phyloP scores from a whole-genome alignment of 2,329 filamentous ascomycete species.

The Cryphonectria carpinicola region DNA sequence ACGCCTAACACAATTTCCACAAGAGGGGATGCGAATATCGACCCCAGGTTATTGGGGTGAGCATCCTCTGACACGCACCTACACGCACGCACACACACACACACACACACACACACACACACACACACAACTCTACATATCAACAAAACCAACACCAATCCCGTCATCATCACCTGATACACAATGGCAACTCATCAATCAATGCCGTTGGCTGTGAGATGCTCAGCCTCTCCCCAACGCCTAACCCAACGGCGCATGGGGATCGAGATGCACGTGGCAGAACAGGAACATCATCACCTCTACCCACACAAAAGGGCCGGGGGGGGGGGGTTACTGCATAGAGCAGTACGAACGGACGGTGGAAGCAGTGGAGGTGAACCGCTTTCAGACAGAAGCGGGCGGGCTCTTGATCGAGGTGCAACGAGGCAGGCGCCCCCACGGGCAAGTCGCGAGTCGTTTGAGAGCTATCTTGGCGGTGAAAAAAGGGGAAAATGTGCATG shows the following conservation, averaged over 20 bases:
- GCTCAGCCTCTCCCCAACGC: neutral
- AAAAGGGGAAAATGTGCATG: neutral
- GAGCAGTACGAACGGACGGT: neutral
- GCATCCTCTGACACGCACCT: neutral
- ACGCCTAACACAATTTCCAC: slow-evolving; percentile 21
- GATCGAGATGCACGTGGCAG: neutral
- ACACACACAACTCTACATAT: neutral
- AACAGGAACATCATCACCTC: neutral
- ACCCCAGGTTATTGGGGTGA: slow-evolving; percentile 8
- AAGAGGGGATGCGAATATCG: slow-evolving; percentile 19
- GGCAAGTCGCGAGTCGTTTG: neutral
- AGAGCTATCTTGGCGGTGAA: neutral
- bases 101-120: no score
- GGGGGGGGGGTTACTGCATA: neutral
- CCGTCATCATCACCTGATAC: neutral
- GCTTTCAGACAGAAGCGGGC: neutral
- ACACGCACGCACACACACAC: no score
- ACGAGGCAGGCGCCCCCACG: neutral
- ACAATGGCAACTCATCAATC: neutral
- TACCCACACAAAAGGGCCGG: no score
- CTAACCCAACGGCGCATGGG: neutral
- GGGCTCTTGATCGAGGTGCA: neutral
- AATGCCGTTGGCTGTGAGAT: neutral
- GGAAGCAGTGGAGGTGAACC: neutral
- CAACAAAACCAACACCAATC: neutral